Evolutionary conservation across 78 protist genomes (phyloP).

Genomic region (Goniomonas avonlea): DNA sequence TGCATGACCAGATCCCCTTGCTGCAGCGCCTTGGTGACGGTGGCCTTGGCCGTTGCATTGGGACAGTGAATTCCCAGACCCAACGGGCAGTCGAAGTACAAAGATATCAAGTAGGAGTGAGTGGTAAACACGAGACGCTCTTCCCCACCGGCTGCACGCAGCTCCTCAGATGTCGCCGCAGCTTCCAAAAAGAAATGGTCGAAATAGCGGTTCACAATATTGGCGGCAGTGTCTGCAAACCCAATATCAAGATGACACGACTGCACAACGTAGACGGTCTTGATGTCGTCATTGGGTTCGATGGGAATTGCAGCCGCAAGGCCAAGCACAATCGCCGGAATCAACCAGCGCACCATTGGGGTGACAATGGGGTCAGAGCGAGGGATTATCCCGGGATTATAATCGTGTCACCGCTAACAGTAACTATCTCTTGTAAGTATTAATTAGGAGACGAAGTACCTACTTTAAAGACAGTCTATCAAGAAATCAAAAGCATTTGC

Average conservation of each 20-base stretch:
- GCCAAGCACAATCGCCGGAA: no score
- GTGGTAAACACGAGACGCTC: neutral
- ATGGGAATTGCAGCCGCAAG: no score
- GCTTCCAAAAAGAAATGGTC: constrained; percentile 4
- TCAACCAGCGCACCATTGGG: no score
- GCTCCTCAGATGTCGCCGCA: neutral
- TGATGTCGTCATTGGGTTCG: no score
- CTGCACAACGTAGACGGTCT: constrained; percentile 15
- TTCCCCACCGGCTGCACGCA: neutral
- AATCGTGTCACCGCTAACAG: no score
- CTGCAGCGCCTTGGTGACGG: neutral
- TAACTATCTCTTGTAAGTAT: no score
- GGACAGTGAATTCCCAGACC: constrained; percentile 9
- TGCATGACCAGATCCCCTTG: constrained; percentile 13
- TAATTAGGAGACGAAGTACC: no score
- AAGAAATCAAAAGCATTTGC: no score
- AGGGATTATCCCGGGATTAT: no score
- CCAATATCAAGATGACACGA: constrained; percentile 25
- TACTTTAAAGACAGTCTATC: no score
- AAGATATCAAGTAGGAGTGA: constrained; percentile 1
- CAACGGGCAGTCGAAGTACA: constrained; percentile 27
- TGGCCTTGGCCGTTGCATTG: neutral
- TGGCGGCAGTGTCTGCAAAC: neutral
- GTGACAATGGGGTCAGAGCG: no score
- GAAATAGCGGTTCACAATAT: constrained; percentile 10